Base-by-base conservation (phyloP, 176 grass and related monocot species). In the Phoenix roebelenii region DNA sequence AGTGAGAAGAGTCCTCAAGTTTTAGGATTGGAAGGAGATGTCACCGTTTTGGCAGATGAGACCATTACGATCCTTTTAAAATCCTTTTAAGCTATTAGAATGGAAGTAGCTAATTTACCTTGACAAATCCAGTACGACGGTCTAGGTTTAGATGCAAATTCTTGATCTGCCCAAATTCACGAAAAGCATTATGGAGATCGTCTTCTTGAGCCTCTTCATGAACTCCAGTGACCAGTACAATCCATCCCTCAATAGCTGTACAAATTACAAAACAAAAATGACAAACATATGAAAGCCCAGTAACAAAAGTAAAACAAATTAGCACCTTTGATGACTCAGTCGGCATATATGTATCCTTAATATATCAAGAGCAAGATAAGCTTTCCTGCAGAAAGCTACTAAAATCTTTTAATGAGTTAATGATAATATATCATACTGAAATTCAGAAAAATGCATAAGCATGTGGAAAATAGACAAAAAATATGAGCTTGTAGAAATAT, bases 241-340 rank as follows among this genome's bases (percentile, higher is more conserved):
- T 76, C 82, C 82, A 85, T 63, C 82, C 76, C 75, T 85, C 82
- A 16, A 85, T 80, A 76, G 76, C 76, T 80, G 72, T 25, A 58
- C 19, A 53, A 24, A 20, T 3, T 66, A 75, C 7, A 80, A 30
- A 24, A 4, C 2, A 17, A 1, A 72, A 50, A 7, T 23, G 32
- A 71, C 29, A 22, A 75, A 59, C 32, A 58, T 15, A 23, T 71
- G 59, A 18, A 63, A 44, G 35, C 10, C 7, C 35, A 44, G 35
- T 44, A 44, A 39, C 9, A 39, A 39, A 39, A 39, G 35, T 12
- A 44, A 44, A 44, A 44, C 14, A 44, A 44, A 3, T 44, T 1
- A 44, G 35, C 10, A 12, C 35, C 14, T 44, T 44, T 44, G 35
- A 44, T 12, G 9, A 44, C 1, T 12, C 9, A 0, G 7, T 44